Percentiles rank a stretch among this genome's conserved stretches.
phyloP scores from a whole-genome alignment of 2,329 filamentous ascomycete genomes.

The Aaosphaeria arxii region DNA sequence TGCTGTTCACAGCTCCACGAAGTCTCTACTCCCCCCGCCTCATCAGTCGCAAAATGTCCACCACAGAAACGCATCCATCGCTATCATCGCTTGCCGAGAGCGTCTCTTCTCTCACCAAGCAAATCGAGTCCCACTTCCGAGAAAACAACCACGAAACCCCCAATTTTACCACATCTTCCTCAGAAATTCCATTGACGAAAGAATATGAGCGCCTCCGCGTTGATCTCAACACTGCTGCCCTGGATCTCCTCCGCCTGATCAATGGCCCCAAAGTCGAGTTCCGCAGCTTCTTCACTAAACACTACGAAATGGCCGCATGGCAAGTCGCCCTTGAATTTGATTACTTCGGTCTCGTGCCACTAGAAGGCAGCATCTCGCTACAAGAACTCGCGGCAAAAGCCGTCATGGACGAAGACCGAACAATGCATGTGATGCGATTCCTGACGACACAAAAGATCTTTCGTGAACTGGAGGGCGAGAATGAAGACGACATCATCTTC shows the following conservation, averaged over 20 bases:
- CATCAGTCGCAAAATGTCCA: no score
- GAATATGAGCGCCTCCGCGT: conserved; percentile 3
- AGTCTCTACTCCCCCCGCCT: no score
- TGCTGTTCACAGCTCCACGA: no score
- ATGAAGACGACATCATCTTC: conserved; percentile 1
- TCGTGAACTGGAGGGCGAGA: not conserved
- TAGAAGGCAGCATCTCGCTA: not conserved
- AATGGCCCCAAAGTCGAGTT: conserved; percentile 4
- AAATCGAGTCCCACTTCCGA: not conserved
- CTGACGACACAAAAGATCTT: conserved; percentile 7
- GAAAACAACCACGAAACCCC: conserved; percentile 1
- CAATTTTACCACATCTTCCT: conserved; percentile 1
- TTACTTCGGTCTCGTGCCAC: conserved; percentile 7
- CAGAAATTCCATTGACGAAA: not conserved
- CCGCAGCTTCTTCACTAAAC: conserved; percentile 2
- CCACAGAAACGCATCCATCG: not conserved
- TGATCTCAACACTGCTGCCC: conserved; percentile 2
- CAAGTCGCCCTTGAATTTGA: conserved; percentile 9
- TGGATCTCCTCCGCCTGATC: conserved; percentile 4
- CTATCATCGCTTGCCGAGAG: not conserved
- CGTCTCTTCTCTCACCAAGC: not conserved
- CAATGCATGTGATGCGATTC: conserved; percentile 1
- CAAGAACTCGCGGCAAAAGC: conserved; percentile 5
- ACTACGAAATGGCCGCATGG: conserved; percentile 8
- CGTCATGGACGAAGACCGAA: conserved; percentile 4